Evolutionary conservation across 371 early-diverging fungal species (phyloP), one percentile per base, ranked within the genome.

Genomic region (Mortierella sp.): DNA sequence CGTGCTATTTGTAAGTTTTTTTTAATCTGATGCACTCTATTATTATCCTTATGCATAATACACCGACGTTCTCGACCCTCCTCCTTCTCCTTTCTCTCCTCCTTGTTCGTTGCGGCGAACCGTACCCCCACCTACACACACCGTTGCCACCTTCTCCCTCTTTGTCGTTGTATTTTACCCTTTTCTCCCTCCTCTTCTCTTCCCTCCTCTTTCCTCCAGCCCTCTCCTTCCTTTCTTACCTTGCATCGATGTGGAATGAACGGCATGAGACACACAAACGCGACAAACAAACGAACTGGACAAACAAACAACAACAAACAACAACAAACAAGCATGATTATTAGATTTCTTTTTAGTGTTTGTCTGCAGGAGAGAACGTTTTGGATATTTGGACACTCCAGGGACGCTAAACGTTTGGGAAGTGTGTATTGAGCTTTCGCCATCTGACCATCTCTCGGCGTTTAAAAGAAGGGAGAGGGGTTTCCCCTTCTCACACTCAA

Each of bases 1-100:
- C 41, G 24, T 74, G 38, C 63, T 81, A 10, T 81, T 54, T 63
- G 84, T 84, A 78, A 58, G 84, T 77, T 71, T 51, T 29, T 24
- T 38, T 49, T 41, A 29, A 8, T 18, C 12, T 14, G 16, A 11
- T 72, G 51, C 70, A 21, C 10, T 4, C 38, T 18, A 32, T 56
- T 38, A 51, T 24, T 51, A 51, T 24, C 18, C 4, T 49, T 5
- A 49, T 65, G 38, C 38, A 60, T 24, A 8, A 41, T 68, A 68
- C 68, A 68, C 68, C 68, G 24, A 41, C 41, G 68, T 18, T 68
- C 68, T 68, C 68, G 68, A 7, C 68, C 43, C 21, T 41, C 41
- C 12, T 46, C 14, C 48, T 16, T 46, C 4, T 14, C 14, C 48
- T 46, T 16, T 16, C 35, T 7, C 3, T 14, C 35, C 32, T 14